Percentiles rank a stretch among this genome's conserved stretches.
phyloP scores from a whole-genome alignment of 1,139 yeast genomes.

The Sugiyamaella xylanicola region DNA sequence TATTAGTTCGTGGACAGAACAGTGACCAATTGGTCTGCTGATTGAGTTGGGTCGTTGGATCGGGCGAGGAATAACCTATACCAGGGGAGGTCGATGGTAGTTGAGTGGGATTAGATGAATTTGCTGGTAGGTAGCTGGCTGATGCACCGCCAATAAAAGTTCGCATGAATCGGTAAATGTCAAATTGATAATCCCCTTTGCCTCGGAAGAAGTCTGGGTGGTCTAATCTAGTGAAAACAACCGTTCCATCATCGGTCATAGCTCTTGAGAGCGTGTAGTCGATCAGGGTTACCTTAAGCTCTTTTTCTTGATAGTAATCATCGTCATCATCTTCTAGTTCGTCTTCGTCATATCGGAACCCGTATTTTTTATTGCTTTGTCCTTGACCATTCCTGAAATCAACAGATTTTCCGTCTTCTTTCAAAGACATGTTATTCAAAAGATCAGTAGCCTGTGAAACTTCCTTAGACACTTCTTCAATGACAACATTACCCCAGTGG shows the following conservation, averaged over 20 bases:
- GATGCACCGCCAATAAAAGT: conserved; percentile 28
- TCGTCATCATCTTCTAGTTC: conserved; percentile 23
- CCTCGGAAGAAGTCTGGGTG: conserved; percentile 57
- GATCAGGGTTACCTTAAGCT: conserved; percentile 52
- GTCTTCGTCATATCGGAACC: neutral
- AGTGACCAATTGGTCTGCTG: conserved; percentile 46
- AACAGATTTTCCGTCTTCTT: too few relatives aligned
- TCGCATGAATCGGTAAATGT: conserved; percentile 54
- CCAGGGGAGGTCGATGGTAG: conserved; percentile 8
- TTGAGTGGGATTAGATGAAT: conserved; percentile 8
- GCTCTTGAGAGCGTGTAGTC: conserved; percentile 60
- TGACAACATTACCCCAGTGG: conserved; percentile 61
- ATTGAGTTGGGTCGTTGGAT: neutral
- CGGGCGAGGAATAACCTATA: conserved; percentile 4
- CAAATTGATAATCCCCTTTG: conserved; percentile 55
- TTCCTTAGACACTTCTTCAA: conserved; percentile 26
- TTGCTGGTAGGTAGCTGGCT: conserved; percentile 13
- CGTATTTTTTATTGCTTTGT: neutral
- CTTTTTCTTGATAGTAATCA: conserved; percentile 24
- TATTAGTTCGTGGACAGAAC: conserved; percentile 49
- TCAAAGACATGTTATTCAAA: conserved; percentile 24
- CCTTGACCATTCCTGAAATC: too few relatives aligned
- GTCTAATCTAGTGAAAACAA: conserved; percentile 43
- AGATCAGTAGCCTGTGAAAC: conserved; percentile 21
- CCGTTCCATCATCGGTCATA: conserved; percentile 29